These are phyloP conservation scores for Ammopiptanthus mongolicus DNA, from an alignment of 306 rosid species.

Conservation along the genomic window DNA sequence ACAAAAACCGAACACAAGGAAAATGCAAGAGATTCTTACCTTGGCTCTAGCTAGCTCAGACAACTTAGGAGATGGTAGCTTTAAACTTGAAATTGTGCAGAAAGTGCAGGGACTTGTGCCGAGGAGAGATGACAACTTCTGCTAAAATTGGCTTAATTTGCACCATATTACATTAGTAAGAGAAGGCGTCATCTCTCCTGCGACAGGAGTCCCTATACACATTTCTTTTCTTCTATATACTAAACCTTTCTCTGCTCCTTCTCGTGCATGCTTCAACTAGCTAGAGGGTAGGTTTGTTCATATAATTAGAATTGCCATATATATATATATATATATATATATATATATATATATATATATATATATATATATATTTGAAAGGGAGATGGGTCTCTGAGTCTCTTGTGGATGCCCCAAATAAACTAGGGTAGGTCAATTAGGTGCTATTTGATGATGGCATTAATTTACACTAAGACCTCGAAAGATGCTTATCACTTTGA, in stretches of 20 bases:
- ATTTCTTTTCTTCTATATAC: constrained; percentile 1
- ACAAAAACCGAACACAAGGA: background rate
- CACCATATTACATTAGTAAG: background rate
- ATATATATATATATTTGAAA: no score
- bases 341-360: no score
- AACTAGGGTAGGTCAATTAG: background rate
- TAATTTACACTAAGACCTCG: background rate
- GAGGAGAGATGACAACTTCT: constrained; percentile 45
- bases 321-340: no score
- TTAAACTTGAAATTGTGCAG: background rate
- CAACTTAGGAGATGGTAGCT: background rate
- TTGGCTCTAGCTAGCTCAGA: background rate
- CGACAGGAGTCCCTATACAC: constrained; percentile 37
- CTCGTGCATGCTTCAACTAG: background rate
- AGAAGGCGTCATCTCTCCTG: constrained; percentile 41
- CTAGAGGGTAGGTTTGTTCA: background rate
- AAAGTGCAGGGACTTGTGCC: constrained; percentile 38
- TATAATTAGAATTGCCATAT: background rate
- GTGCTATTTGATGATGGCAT: constrained; percentile 1
- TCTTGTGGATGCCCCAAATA: background rate
- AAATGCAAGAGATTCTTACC: background rate
- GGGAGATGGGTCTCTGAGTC: background rate
- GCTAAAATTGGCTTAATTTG: background rate
- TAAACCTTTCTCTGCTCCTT: background rate
- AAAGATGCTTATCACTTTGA: background rate